Percentiles rank a stretch among this genome's conserved stretches.
Conservation (phyloP, 2,329 filamentous ascomycete genomes). For the Arthrocladium fulminans region DNA sequence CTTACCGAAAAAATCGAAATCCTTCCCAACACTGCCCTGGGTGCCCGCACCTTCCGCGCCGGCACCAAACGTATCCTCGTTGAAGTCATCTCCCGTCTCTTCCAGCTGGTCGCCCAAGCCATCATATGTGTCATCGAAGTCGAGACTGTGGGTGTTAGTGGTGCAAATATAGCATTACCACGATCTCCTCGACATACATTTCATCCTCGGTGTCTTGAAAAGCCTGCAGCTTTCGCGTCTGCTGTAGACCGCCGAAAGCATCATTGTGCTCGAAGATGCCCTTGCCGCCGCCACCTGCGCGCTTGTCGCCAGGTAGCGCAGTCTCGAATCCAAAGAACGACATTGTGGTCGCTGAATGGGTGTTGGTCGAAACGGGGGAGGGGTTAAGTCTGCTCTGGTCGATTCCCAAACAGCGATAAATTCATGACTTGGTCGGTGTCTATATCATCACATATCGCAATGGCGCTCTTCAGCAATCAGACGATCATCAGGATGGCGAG, state of each 20-base stretch:
- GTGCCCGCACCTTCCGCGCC: slow-evolving; percentile 38
- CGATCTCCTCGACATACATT: slow-evolving; percentile 35
- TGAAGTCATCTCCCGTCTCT: slow-evolving; percentile 87
- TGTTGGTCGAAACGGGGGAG: background rate
- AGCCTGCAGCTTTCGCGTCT: slow-evolving; percentile 38
- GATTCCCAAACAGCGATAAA: background rate
- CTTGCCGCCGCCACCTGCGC: slow-evolving; percentile 60
- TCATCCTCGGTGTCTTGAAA: slow-evolving; percentile 49
- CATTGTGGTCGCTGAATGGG: slow-evolving; percentile 45
- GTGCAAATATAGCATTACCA: background rate
- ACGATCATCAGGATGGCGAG: background rate
- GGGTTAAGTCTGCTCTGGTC: background rate
- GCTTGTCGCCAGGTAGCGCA: slow-evolving; percentile 50
- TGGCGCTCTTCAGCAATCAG: background rate
- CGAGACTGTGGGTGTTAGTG: slow-evolving; percentile 47
- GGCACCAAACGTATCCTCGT: slow-evolving; percentile 84
- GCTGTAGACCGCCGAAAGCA: slow-evolving; percentile 75
- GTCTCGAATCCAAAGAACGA: slow-evolving; percentile 88
- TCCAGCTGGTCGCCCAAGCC: slow-evolving; percentile 84
- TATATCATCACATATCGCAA: background rate
- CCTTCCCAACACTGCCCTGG: slow-evolving; percentile 60
- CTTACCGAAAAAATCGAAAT: slow-evolving; percentile 94
- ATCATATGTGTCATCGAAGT: slow-evolving; percentile 97
- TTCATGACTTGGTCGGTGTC: background rate
- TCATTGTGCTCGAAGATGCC: slow-evolving; percentile 71